Evolutionary conservation across 1,284 basidiomycete species (phyloP), one percentile per base, ranked within the genome.

Genomic region (Tilletia caries): DNA sequence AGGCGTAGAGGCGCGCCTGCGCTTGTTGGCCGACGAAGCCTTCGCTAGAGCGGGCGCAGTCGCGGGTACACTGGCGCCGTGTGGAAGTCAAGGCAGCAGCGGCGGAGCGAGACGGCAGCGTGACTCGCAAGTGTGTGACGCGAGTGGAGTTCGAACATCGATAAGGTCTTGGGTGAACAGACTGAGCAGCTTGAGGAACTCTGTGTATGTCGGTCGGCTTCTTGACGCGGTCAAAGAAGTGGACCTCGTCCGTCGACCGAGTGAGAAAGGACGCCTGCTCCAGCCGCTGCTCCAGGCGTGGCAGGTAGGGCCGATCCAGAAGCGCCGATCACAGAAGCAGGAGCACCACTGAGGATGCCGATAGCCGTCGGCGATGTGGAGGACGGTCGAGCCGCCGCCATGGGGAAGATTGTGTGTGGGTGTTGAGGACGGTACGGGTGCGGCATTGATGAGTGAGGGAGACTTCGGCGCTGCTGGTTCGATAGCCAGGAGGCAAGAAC

Each of bases 111-210:
- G n/a, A n/a, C n/a, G n/a, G n/a, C n/a, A n/a, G n/a, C n/a, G n/a
- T n/a, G n/a, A n/a, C n/a, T n/a, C n/a, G n/a, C n/a, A n/a, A n/a
- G n/a, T n/a, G n/a, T n/a, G n/a, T n/a, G n/a, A n/a, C n/a, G n/a
- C n/a, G n/a, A n/a, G n/a, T n/a, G n/a, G n/a, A 2, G 89, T 90
- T 78, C 89, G 89, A 68, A 90, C 86, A 80, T 96, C 92, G 79
- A 98, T 95, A 89, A 88, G 79, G 69, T 95, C 93, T 82, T 97
- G 93, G 1, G 93, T 92, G 83, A 95, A 98, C 1, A 98, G 87
- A 82, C 98, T 98, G 81, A 97, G 88, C 69, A 97, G 86, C 83
- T 95, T 97, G 75, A 98, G 86, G 85, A 98, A 98, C 84, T 98
- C 95, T 83, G 95, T 91, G 85, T 96, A 98, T 3, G 91, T 90